Evolutionary conservation across 177 flowering plant genomes (phyloP), one percentile per base, ranked within the genome.

Genomic region (Vitis hybrid): DNA sequence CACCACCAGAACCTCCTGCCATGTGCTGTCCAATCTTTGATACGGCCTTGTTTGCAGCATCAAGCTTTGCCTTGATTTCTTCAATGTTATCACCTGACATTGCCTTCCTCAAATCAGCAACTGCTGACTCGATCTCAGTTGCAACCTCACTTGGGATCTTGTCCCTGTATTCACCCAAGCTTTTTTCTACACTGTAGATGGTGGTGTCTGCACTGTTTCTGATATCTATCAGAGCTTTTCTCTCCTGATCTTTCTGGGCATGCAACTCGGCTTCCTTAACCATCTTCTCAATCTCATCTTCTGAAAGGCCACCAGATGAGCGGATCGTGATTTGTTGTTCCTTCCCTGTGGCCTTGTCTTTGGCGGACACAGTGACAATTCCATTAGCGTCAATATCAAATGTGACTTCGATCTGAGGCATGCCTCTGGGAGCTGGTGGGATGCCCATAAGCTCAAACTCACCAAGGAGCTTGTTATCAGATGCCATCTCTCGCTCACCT

Each of bases 381-480:
- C 97, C 97, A 67, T 90, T 90, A 60, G 97, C 95, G 66, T 88
- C 94, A 52, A 89, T 89, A 68, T 89, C 94, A 61, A 89, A 89
- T 6, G 94, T 86, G 35, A 90, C 94, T 68, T 88, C 94, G 56
- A 90, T 90, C 69, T 90, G 94, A 14, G 92, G 94, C 83, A 84
- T 54, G 71, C 95, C 95, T 65, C 97, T 72, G 0, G 91, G 93
- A 4, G 97, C 87, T 5, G 95, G 94, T 35, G 97, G 93, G 57
- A 91, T 86, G 51, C 91, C 97, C 46, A 81, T 75, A 52, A 91
- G 93, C 32, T 91, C 89, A 72, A 91, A 91, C 66, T 91, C 89
- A 5, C 97, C 97, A 3, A 91, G 76, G 4, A 82, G 72, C 80
- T 91, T 91, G 85, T 91, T 91, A 79, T 86, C 94, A 6, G 89